These are phyloP conservation scores for Daldinia loculata DNA, from an alignment of 495 filamentous ascomycete genomes.

Conservation along the genomic window DNA sequence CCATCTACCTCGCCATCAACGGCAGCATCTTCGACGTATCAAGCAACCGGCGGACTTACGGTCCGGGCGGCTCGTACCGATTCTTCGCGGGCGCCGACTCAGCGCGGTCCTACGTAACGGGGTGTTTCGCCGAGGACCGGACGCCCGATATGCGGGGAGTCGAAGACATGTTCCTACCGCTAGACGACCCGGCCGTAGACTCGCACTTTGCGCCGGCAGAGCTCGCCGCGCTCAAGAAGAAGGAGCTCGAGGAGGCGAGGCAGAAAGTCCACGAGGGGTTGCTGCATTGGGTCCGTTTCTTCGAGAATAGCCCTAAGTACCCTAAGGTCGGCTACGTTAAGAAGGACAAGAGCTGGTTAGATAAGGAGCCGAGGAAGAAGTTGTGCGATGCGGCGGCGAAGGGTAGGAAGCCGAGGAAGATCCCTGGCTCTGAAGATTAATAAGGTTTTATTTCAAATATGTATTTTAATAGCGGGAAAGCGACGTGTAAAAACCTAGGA, in stretches of 20 bases:
- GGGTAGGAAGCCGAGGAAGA: constrained; percentile 51
- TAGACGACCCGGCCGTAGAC: constrained; percentile 69
- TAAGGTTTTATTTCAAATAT: background rate
- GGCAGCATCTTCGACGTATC: constrained; percentile 94
- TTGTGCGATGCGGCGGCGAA: constrained; percentile 59
- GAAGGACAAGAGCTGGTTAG: constrained; percentile 57
- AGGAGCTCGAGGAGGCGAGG: constrained; percentile 61
- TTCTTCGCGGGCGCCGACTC: constrained; percentile 91
- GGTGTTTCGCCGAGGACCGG: constrained; percentile 87
- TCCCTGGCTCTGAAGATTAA: constrained; percentile 44
- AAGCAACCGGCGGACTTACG: constrained; percentile 77
- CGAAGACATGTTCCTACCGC: constrained; percentile 86
- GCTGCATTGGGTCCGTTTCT: constrained; percentile 77
- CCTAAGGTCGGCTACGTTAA: constrained; percentile 73
- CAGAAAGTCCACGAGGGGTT: constrained; percentile 65
- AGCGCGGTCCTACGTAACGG: constrained; percentile 91
- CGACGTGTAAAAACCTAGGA: background rate
- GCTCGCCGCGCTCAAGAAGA: constrained; percentile 62
- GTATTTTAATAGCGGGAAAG: constrained; percentile 8
- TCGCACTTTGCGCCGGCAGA: constrained; percentile 59
- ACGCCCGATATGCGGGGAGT: constrained; percentile 84
- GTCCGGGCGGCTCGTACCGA: constrained; percentile 86
- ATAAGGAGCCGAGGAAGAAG: constrained; percentile 50
- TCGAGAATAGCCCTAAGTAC: constrained; percentile 78
- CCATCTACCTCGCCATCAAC: constrained; percentile 93